These are phyloP conservation scores for Apophysomyces trapeziformis DNA, from an alignment of 371 early-diverging fungal genomes.

Conservation along the genomic window DNA sequence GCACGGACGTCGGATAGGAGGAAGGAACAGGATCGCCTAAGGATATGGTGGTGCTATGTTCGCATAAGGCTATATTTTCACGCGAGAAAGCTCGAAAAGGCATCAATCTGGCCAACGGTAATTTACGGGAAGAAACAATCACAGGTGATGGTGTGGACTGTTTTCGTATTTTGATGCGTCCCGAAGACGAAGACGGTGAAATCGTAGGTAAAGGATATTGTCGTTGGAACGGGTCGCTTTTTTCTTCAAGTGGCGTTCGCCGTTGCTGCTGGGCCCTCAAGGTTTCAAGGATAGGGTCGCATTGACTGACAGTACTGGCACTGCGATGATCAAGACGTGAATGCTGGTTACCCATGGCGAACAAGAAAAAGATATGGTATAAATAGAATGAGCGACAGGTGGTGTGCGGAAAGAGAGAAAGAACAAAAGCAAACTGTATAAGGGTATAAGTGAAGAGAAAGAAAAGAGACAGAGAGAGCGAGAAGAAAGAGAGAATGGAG, in stretches of 20 bases:
- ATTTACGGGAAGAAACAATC: conserved; percentile 11
- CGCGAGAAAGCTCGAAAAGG: conserved; percentile 24
- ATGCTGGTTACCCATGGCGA: conserved; percentile 41
- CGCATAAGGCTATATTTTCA: background rate
- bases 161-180: conserved; percentile 43
- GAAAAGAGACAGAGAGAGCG: conserved; percentile 19
- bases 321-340: conserved; percentile 34
- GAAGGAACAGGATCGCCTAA: background rate
- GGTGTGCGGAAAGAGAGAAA: too few species aligned
- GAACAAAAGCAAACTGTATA: too few species aligned
- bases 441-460: background rate
- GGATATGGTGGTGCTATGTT: background rate
- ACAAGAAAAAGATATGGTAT: background rate
- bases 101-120: conserved; percentile 21
- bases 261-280: conserved; percentile 19
- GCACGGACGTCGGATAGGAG: conserved; percentile 3
- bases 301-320: conserved; percentile 28
- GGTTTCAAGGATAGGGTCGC: conserved; percentile 28
- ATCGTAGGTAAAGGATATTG: conserved; percentile 45
- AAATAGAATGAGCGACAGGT: conserved; percentile 4
- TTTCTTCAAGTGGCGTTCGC: conserved; percentile 16
- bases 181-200: conserved; percentile 21
- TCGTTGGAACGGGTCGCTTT: conserved; percentile 29
- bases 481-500: conserved; percentile 3
- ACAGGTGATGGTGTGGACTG: conserved; percentile 38